A percentile compares a stretch with the other conserved stretches of the same genome.
Evolutionary conservation across 768 basidiomycete genomes (phyloP).

Genomic region (Infundibulicybe gibba): DNA sequence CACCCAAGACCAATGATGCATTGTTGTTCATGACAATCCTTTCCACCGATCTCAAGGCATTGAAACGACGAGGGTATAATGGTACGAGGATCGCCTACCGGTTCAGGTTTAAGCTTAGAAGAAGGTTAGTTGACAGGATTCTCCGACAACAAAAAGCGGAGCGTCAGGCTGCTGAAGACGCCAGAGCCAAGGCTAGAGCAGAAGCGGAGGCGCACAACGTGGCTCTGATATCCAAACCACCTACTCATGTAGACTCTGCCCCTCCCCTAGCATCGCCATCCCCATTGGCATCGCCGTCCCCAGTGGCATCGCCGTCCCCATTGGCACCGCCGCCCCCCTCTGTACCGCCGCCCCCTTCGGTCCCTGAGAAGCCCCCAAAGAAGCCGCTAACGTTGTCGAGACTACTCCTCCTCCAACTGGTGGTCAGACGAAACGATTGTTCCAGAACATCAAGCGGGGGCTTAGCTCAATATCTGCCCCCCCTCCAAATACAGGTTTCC

Average conservation of each 20-base stretch:
- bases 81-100: conserved; percentile 31
- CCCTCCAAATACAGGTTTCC: background rate
- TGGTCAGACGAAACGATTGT: no score
- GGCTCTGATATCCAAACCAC: conserved; percentile 20
- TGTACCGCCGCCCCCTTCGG: background rate
- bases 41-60: conserved; percentile 79
- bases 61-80: conserved; percentile 84
- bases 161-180: conserved; percentile 49
- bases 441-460: conserved; percentile 26
- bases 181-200: conserved; percentile 1
- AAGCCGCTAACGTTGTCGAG: no score
- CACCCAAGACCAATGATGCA: conserved; percentile 81
- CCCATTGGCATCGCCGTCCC: background rate
- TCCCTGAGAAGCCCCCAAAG: no score
- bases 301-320: no score
- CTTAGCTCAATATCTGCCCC: conserved; percentile 15
- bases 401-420: no score
- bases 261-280: conserved; percentile 1
- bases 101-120: background rate
- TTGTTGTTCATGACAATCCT: conserved; percentile 92
- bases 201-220: conserved; percentile 31
- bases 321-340: no score
- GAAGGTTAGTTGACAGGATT: conserved; percentile 76
- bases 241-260: background rate
- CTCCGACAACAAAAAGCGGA: conserved; percentile 79